A percentile compares a stretch with the other conserved stretches of the same genome.
These are phyloP conservation scores for Stylonectria norvegica DNA, from an alignment of 2,329 filamentous ascomycete species.

Conservation along the genomic window DNA sequence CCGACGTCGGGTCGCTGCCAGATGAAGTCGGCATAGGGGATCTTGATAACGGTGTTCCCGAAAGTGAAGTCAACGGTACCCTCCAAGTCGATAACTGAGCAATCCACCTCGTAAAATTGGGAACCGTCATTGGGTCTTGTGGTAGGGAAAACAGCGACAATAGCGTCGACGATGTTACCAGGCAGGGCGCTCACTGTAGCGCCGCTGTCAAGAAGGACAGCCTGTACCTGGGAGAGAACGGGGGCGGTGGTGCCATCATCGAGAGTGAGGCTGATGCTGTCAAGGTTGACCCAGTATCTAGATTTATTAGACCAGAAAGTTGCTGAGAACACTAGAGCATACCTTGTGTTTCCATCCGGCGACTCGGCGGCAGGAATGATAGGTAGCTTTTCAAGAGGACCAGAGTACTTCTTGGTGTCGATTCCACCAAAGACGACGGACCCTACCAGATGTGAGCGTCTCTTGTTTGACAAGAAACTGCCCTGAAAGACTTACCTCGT, in stretches of 20 bases:
- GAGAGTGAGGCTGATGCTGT: constrained; percentile 34
- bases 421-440: constrained; percentile 53
- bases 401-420: constrained; percentile 53
- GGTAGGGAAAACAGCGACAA: constrained; percentile 43
- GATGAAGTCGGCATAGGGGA: constrained; percentile 46
- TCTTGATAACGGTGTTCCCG: constrained; percentile 41
- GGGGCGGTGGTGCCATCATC: constrained; percentile 37
- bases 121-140: constrained; percentile 40
- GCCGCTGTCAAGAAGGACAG: constrained; percentile 63
- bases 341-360: constrained; percentile 33
- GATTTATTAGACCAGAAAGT: not conserved
- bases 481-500: constrained; percentile 16
- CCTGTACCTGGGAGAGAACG: constrained; percentile 41
- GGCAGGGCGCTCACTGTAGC: constrained; percentile 67
- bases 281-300: constrained; percentile 43
- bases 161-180: constrained; percentile 45
- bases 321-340: not conserved
- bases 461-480: not conserved
- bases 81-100: constrained; percentile 30
- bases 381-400: constrained; percentile 52
- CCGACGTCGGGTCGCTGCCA: constrained; percentile 33
- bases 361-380: constrained; percentile 45
- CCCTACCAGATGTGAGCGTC: constrained; percentile 4
- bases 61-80: constrained; percentile 49
- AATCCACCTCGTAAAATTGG: constrained; percentile 49